phyloP scores from a whole-genome alignment of 2,329 filamentous ascomycete genomes.

The Coccinonectria pachysandricola region DNA sequence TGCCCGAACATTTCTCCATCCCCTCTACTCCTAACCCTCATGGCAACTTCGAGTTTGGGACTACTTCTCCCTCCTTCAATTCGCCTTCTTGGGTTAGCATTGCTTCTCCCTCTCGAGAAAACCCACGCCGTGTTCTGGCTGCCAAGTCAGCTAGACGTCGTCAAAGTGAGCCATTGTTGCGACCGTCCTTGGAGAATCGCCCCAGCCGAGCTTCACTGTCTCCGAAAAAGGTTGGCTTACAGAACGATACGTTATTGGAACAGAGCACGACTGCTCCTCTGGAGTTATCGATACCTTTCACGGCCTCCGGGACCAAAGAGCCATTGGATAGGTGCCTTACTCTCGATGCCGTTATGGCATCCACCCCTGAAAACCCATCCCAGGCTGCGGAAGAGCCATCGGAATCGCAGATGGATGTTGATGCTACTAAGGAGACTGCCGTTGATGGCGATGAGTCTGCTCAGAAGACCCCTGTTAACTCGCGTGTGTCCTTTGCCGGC shows the following conservation, averaged over 20 bases:
- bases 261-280: slow-evolving; percentile 5
- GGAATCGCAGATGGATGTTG: too few relatives aligned
- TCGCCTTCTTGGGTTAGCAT: slow-evolving; percentile 19
- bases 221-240: slow-evolving; percentile 16
- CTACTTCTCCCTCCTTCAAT: slow-evolving; percentile 17
- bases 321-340: too few relatives aligned
- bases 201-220: slow-evolving; percentile 20
- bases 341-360: too few relatives aligned
- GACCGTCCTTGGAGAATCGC: slow-evolving; percentile 13
- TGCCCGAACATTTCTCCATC: slow-evolving; percentile 17
- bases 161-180: slow-evolving; percentile 26
- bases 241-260: slow-evolving; percentile 11
- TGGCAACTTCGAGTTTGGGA: slow-evolving; percentile 18
- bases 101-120: slow-evolving; percentile 9
- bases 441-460: slow-evolving; percentile 1
- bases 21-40: slow-evolving; percentile 10
- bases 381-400: too few relatives aligned
- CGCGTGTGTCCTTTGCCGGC: neutral
- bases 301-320: neutral
- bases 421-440: neutral
- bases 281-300: slow-evolving; percentile 2
- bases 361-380: too few relatives aligned
- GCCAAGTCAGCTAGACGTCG: slow-evolving; percentile 18
- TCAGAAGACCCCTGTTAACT: too few relatives aligned
- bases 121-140: slow-evolving; percentile 13